Percentiles rank a stretch among this genome's conserved stretches.
phyloP scores from a whole-genome alignment of 495 filamentous ascomycete species.

The Penicillium fimorum region DNA sequence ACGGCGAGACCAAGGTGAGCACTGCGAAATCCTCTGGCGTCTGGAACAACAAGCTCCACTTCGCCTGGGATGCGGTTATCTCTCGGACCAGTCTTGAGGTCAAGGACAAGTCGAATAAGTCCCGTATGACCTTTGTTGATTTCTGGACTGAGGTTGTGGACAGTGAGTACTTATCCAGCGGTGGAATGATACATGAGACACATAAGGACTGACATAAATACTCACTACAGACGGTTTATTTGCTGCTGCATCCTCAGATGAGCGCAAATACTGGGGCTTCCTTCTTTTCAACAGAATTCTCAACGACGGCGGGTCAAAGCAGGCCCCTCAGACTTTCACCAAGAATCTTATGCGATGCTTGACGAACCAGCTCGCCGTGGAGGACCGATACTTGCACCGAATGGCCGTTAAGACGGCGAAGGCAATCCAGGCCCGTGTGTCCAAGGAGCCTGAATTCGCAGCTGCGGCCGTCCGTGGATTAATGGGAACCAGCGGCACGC shows the following conservation, averaged over 20 bases:
- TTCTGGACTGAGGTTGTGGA: constrained; percentile 93
- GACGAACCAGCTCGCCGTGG: constrained; percentile 81
- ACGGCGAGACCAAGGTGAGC: constrained; percentile 40
- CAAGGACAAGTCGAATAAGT: constrained; percentile 34
- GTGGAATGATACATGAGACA: not conserved
- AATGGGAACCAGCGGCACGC: constrained; percentile 62
- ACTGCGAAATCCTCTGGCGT: constrained; percentile 62
- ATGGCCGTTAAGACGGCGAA: constrained; percentile 72
- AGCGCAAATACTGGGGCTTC: constrained; percentile 89
- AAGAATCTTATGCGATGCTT: constrained; percentile 79
- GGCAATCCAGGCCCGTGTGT: constrained; percentile 62
- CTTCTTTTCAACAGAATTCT: constrained; percentile 76
- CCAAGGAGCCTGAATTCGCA: constrained; percentile 59
- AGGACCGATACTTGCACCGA: constrained; percentile 80
- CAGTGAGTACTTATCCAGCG: constrained; percentile 50
- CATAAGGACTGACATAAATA: constrained; percentile 13
- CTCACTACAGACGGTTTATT: constrained; percentile 68
- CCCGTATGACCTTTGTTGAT: constrained; percentile 57
- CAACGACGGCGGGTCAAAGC: constrained; percentile 43
- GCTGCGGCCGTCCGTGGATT: constrained; percentile 61
- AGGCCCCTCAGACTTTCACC: constrained; percentile 64
- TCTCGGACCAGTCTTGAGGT: constrained; percentile 36
- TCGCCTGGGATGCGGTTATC: constrained; percentile 82
- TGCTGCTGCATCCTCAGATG: constrained; percentile 71
- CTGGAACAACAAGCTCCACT: constrained; percentile 79